Base-by-base conservation (phyloP, 495 filamentous ascomycete genomes). In the Penicillium cosmopolitanum region DNA sequence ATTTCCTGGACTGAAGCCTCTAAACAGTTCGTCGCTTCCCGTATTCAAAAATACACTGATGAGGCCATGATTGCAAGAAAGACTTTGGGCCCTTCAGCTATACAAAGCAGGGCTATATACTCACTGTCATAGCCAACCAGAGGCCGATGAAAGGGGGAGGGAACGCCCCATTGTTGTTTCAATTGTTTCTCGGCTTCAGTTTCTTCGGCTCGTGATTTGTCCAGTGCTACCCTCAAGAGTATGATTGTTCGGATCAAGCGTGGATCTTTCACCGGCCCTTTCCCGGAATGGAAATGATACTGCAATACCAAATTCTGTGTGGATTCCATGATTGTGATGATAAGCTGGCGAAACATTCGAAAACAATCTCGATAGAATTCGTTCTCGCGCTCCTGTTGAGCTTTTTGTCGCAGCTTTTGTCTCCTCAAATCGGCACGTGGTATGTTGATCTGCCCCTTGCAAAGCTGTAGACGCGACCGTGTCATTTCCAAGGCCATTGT, bases 401-500 rank as follows among this genome's bases (percentile, higher is more conserved):
- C 38, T 25, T 42, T 42, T 47, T 63, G 55, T 15, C 35, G 33
- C 10, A 58, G 44, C 25, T 55, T 58, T 51, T 52, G 43, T 5
- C 53, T 16, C 18, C 36, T 53, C 34, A 55, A 18, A 16, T 63
- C 43, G 12, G 44, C 18, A 1, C 57, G 35, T n/a, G 60, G 53
- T 18, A 55, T 15, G 21, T 28, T 15, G 10, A 15, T 35, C 18
- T 18, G 16, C 3, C 13, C 15, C 40, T 63, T 63, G 13, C 51
- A 63, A 19, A 18, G 7, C 31, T 43, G 50, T 11, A 63, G 46
- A 5, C 60, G 60, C 13, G 19, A 18, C 4, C 56, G 51, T 11
- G 60, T 63, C 38, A 48, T 58, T 43, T 63, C 60, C 18, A 63
- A 50, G 8, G 60, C 55, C 2, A 63, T 63, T 18, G 21, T 44